phyloP scores from a whole-genome alignment of 352 stramenopile genomes.

The Globisporangium barbulae region DNA sequence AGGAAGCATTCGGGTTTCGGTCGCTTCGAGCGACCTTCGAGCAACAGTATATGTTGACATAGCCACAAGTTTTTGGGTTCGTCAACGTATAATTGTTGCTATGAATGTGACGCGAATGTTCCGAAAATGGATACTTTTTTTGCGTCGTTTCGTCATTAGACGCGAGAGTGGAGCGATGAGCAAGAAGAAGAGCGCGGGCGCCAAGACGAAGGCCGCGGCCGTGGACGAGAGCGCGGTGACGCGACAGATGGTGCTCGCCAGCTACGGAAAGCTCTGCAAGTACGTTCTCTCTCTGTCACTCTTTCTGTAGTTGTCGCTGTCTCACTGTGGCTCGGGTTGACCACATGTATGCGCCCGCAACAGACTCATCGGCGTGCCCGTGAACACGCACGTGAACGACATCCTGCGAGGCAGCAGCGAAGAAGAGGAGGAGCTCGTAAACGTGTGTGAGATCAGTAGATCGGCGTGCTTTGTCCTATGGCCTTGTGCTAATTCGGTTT shows the following conservation, averaged over 20 bases:
- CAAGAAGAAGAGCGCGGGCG: conserved; percentile 45
- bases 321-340: no score
- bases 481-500: background rate
- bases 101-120: background rate
- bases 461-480: background rate
- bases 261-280: conserved; percentile 82
- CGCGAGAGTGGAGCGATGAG: conserved; percentile 23
- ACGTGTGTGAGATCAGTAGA: conserved; percentile 27
- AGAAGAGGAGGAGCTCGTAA: conserved; percentile 60
- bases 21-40: background rate
- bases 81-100: no score
- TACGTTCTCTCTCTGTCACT: conserved; percentile 16
- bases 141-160: background rate
- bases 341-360: background rate
- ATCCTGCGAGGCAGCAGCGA: conserved; percentile 65
- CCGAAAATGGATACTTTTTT: no score
- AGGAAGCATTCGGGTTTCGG: background rate
- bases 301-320: background rate
- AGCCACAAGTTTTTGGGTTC: background rate
- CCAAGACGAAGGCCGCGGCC: conserved; percentile 45
- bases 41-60: background rate
- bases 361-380: conserved; percentile 67
- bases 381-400: conserved; percentile 69
- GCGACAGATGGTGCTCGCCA: conserved; percentile 49
- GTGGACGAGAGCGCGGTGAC: conserved; percentile 70